Conservation (phyloP, 2,329 filamentous ascomycete genomes). For the Fusarium albidum region DNA sequence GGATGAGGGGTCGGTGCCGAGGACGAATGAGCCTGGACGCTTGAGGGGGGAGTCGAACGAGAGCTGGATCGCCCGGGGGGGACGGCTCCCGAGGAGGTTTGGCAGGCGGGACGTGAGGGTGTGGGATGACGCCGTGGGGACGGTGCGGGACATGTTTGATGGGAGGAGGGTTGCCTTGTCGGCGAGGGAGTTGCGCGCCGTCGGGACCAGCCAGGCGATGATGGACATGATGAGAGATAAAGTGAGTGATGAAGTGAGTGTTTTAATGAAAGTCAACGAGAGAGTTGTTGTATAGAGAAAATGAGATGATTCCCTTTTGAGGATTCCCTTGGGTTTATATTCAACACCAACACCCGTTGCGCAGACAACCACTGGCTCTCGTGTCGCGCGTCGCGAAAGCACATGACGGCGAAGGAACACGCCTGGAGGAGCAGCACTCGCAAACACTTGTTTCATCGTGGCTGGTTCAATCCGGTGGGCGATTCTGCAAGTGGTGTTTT, state of each 20-base stretch:
- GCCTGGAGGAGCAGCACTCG: background rate
- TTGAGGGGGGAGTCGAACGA: slow-evolving; percentile 46
- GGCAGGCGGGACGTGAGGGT: slow-evolving; percentile 42
- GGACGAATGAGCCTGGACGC: slow-evolving; percentile 47
- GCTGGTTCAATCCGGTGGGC: slow-evolving; percentile 5
- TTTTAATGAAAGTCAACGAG: slow-evolving; percentile 15
- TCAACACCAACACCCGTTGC: slow-evolving; percentile 27
- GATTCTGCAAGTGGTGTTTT: slow-evolving; percentile 23
- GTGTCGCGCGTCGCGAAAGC: slow-evolving; percentile 20
- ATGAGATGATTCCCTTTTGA: slow-evolving; percentile 27
- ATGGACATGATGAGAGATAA: slow-evolving; percentile 33
- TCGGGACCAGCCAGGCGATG: slow-evolving; percentile 52
- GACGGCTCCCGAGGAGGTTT: slow-evolving; percentile 37
- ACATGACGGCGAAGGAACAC: slow-evolving; percentile 14
- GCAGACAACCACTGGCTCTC: slow-evolving; percentile 32
- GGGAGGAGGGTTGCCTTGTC: slow-evolving; percentile 44
- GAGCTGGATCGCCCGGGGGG: slow-evolving; percentile 45
- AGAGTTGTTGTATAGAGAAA: slow-evolving; percentile 23
- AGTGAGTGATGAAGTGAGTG: slow-evolving; percentile 17
- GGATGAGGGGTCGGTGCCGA: slow-evolving; percentile 47
- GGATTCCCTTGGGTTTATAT: slow-evolving; percentile 24
- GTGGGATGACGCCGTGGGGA: slow-evolving; percentile 36
- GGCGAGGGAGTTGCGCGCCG: slow-evolving; percentile 44
- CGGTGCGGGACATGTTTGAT: slow-evolving; percentile 43
- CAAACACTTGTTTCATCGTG: slow-evolving; percentile 30